Base-by-base conservation (phyloP, 768 basidiomycete genomes). In the Collybia nuda region DNA sequence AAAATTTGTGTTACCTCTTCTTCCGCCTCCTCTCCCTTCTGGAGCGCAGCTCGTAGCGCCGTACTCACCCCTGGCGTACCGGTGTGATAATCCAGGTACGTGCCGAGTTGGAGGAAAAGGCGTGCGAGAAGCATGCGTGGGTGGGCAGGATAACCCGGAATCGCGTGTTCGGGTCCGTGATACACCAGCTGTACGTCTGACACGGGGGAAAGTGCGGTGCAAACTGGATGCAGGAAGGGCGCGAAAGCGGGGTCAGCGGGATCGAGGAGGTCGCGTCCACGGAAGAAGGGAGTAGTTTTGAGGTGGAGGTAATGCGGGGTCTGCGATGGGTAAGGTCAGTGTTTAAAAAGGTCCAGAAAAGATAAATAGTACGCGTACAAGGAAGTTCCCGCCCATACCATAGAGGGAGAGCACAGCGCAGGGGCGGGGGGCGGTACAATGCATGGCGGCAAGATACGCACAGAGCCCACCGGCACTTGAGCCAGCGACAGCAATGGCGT, bases 381-480 rank as follows among this genome's bases (percentile, higher is more conserved):
- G 59, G 50, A 82, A 73, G 49, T 85, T 64, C 0, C 84, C 85
- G n/a, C 84, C 84, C 73, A 81, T 76, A 0, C 78, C 84, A 62
- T 86, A 87, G 56, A 87, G 53, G 0, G 78, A 80, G 0, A 86
- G 55, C 2, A 86, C 48, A 0, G 76, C 84, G 50, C 69, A 78
- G 0, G 83, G 84, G 48, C 72, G 78, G 0, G 83, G 84, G 0
- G 57, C 51, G 14, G 35, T 44, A 5, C 74, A 79, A 57, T 85
- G 76, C 29, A 76, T 67, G 8, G 77, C 82, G 15, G 82, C 79
- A 9, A 86, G 71, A 56, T 83, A 85, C 1, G 82, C 81, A 52
- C 83, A 84, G n/a, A 79, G 64, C 1, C 81, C 84, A 8, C 86
- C 86, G 0, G 82, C 78, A 53, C 83, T 85, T 12, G 74, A 71